Evolutionary conservation across 352 stramenopile species (phyloP).

Genomic region (Phytopythium aichiense): DNA sequence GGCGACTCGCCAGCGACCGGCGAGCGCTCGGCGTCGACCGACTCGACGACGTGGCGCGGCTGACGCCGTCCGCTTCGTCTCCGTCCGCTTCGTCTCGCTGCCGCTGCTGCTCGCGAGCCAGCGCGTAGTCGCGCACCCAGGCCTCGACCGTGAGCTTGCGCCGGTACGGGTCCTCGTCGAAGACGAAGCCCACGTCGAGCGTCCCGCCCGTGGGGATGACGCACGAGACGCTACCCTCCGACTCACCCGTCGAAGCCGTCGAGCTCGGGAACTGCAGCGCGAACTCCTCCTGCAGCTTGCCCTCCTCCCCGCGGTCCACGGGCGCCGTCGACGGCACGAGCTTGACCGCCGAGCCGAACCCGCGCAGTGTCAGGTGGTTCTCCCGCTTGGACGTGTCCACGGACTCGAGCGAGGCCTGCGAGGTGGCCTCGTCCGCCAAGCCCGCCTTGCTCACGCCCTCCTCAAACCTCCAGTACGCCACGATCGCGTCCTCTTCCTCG

Average conservation of each 20-base stretch:
- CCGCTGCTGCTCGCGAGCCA: constrained; percentile 29
- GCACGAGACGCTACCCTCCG: constrained; percentile 37
- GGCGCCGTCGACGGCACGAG: constrained; percentile 57
- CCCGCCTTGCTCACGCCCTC: constrained; percentile 37
- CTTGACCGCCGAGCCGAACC: constrained; percentile 26
- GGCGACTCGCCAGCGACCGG: constrained; percentile 12
- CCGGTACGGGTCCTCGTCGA: constrained; percentile 80
- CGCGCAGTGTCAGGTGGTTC: constrained; percentile 61
- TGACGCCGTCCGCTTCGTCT: neutral
- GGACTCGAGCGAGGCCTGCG: constrained; percentile 31
- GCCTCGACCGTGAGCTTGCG: constrained; percentile 71
- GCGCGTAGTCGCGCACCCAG: constrained; percentile 64
- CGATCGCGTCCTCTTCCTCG: constrained; percentile 79
- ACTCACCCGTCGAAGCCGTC: constrained; percentile 16
- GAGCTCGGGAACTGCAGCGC: constrained; percentile 46
- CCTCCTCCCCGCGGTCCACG: constrained; percentile 68
- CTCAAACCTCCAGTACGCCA: constrained; percentile 86
- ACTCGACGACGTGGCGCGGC: constrained; percentile 3
- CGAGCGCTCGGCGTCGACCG: constrained; percentile 8
- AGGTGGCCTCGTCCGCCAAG: constrained; percentile 9
- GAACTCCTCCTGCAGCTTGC: constrained; percentile 69
- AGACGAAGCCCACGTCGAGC: constrained; percentile 62
- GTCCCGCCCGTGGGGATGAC: constrained; percentile 47
- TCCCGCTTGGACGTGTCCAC: constrained; percentile 81
- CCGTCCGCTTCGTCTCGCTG: constrained; percentile 16